Percentiles rank a stretch among this genome's conserved stretches.
These are phyloP conservation scores for Debaryomyces hansenii DNA, from an alignment of 805 yeast genomes.

Conservation along the genomic window DNA sequence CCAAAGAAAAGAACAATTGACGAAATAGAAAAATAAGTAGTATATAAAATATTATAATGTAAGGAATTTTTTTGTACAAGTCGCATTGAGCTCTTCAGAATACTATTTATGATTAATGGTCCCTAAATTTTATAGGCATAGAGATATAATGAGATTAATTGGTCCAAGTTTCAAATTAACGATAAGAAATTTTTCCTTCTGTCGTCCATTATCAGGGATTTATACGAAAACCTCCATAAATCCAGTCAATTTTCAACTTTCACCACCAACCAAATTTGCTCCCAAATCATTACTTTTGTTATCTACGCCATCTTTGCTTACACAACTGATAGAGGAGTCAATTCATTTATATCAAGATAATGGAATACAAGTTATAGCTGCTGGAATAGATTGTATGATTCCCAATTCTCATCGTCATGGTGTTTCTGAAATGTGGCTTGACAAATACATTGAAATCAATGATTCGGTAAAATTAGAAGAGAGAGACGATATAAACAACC, in stretches of 20 bases:
- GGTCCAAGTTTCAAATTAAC: background rate
- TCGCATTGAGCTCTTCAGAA: too few species aligned
- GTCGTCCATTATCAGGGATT: background rate
- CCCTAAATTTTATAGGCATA: background rate
- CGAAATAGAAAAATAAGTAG: constrained; percentile 14
- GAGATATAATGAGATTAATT: background rate
- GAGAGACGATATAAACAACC: constrained; percentile 21
- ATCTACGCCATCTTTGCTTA: constrained; percentile 36
- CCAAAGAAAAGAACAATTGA: constrained; percentile 20
- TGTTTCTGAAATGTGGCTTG: constrained; percentile 40
- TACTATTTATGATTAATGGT: too few species aligned
- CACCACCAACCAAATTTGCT: constrained; percentile 8
- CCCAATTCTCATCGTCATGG: constrained; percentile 35
- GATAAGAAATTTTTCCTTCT: background rate
- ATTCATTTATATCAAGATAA: constrained; percentile 23
- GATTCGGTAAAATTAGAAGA: constrained; percentile 19
- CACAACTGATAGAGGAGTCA: constrained; percentile 29
- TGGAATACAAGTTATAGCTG: constrained; percentile 37
- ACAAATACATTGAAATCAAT: constrained; percentile 19
- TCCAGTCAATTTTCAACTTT: constrained; percentile 10
- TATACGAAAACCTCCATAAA: constrained; percentile 13
- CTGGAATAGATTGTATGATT: constrained; percentile 39
- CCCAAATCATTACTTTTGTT: constrained; percentile 34
- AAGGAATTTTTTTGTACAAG: too few species aligned
- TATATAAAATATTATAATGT: background rate